Conservation (phyloP, 2,329 filamentous ascomycete species). For the Colletotrichum spaethianum region DNA sequence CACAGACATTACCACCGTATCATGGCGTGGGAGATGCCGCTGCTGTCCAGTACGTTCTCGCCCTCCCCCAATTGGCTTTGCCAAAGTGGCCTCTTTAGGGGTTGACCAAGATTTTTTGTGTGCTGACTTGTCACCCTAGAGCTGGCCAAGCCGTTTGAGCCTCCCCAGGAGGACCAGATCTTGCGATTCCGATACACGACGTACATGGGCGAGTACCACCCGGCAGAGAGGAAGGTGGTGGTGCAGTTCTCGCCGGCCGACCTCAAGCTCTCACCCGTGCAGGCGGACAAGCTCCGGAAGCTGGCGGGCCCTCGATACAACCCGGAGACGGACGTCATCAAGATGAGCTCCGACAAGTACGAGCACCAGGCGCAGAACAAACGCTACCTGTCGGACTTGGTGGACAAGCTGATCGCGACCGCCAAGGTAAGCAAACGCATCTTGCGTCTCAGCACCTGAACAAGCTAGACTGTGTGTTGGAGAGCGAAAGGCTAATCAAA, state of each 20-base stretch:
- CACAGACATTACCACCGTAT: constrained; percentile 89
- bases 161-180: constrained; percentile 76
- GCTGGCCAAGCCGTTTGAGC: constrained; percentile 84
- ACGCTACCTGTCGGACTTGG: constrained; percentile 86
- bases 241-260: constrained; percentile 87
- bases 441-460: neutral
- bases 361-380: constrained; percentile 96
- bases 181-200: constrained; percentile 97
- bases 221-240: constrained; percentile 93
- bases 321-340: constrained; percentile 83
- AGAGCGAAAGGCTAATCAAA: constrained; percentile 11
- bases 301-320: constrained; percentile 90
- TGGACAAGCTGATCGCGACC: constrained; percentile 80
- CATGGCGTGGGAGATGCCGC: constrained; percentile 95
- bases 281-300: constrained; percentile 88
- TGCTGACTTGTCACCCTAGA: constrained; percentile 65
- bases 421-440: constrained; percentile 70
- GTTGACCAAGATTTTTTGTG: neutral
- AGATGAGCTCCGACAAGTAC: constrained; percentile 92
- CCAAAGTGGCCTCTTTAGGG: neutral
- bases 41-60: constrained; percentile 81
- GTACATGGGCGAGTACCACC: constrained; percentile 95
- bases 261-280: constrained; percentile 76
- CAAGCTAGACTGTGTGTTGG: neutral
- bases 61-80: neutral